phyloP scores from a whole-genome alignment of 1,284 basidiomycete genomes.

The Ceratobasidium sp. region DNA sequence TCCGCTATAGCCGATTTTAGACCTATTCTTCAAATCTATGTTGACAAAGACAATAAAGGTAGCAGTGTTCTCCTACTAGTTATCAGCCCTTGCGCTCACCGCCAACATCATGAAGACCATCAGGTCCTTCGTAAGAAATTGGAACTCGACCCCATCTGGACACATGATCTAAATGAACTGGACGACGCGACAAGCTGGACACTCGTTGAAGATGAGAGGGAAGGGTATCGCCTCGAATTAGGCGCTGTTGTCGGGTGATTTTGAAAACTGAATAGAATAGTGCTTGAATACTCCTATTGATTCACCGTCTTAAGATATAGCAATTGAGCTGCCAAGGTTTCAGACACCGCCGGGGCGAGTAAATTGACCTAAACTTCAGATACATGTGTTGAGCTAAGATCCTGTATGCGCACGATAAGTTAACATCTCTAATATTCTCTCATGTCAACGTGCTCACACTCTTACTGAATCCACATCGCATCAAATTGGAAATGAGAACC shows the following conservation, averaged over 20 bases:
- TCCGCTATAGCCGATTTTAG: neutral
- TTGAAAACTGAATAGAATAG: neutral
- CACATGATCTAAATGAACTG: conserved; percentile 3
- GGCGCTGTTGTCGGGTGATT: neutral
- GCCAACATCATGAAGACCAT: neutral
- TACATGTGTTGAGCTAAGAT: no score
- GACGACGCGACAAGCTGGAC: conserved; percentile 19
- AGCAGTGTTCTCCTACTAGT: neutral
- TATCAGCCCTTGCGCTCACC: neutral
- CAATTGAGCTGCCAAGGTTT: no score
- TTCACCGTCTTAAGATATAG: no score
- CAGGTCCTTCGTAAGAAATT: neutral
- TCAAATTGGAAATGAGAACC: no score
- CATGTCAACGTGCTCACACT: no score
- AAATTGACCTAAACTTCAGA: no score
- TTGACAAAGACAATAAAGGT: conserved; percentile 6
- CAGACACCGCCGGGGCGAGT: no score
- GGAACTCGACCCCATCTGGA: conserved; percentile 13
- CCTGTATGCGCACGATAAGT: no score
- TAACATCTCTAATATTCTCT: no score
- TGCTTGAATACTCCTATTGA: no score
- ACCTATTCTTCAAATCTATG: conserved; percentile 6
- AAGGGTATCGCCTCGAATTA: neutral
- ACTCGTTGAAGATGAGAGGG: neutral
- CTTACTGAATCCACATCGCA: no score